Evolutionary conservation across 2,329 filamentous ascomycete species (phyloP).

Genomic region (Paecilomyces dactylethromorphus): DNA sequence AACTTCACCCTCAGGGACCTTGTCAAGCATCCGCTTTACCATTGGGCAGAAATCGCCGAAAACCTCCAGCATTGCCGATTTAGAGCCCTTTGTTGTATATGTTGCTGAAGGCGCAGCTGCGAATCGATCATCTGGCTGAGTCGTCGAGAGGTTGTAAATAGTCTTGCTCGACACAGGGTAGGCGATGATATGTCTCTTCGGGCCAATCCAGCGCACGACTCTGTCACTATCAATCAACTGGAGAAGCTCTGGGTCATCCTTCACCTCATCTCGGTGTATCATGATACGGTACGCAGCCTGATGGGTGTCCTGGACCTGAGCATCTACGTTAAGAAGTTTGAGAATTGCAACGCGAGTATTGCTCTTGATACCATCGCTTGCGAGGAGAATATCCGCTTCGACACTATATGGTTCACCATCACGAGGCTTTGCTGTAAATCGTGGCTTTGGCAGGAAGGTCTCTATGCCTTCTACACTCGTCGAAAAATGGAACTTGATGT

Average conservation of each 20-base stretch:
- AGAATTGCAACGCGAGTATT: constrained; percentile 39
- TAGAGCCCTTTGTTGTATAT: constrained; percentile 58
- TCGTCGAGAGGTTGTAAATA: constrained; percentile 61
- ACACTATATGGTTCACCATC: constrained; percentile 48
- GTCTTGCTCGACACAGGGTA: constrained; percentile 58
- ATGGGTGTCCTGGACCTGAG: constrained; percentile 42
- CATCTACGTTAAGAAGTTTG: constrained; percentile 27
- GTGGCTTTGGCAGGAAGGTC: constrained; percentile 54
- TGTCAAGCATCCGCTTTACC: constrained; percentile 53
- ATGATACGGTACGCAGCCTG: constrained; percentile 52
- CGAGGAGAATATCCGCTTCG: constrained; percentile 46
- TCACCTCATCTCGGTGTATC: constrained; percentile 41
- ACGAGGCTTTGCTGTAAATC: constrained; percentile 54
- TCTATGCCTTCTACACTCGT: constrained; percentile 50
- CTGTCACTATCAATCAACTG: constrained; percentile 51
- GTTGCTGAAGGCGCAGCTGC: constrained; percentile 52
- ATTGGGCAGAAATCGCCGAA: constrained; percentile 57
- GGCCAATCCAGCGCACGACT: constrained; percentile 60
- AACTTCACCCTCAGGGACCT: constrained; percentile 59
- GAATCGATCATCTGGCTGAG: constrained; percentile 56
- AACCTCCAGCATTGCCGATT: constrained; percentile 53
- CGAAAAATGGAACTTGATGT: constrained; percentile 64
- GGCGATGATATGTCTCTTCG: constrained; percentile 60
- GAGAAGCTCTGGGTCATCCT: constrained; percentile 46
- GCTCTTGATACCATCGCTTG: constrained; percentile 51